Base-by-base conservation (phyloP, 2,329 filamentous ascomycete species). In the Ascochyta clinopodiicola region DNA sequence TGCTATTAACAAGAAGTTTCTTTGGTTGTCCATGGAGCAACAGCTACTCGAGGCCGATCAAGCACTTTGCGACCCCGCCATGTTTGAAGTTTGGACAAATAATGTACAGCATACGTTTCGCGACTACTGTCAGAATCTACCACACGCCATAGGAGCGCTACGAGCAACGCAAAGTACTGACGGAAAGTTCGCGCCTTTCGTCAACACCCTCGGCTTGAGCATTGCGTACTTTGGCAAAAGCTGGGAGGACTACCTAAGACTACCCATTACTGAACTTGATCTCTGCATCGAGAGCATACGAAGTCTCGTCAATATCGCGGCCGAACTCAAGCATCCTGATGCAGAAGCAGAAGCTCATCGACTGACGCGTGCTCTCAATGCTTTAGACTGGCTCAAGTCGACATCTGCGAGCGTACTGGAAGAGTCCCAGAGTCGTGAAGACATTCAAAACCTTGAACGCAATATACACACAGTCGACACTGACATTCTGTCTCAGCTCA, bases 171-270 rank as follows among this genome's bases (percentile, higher is more conserved):
- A 63, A 24, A 62, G 17, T 3, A 48, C 38, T 24, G 68, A 72
- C 38, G 21, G 51, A 1, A 69, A 63, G 8, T 74, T 74, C 43
- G 32, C 51, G 0, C 60, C 64, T 1, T 72, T 68, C 32, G 51
- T 73, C 34, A 64, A 61, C 15, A 67, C 66, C 1, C 52, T 73
- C 8, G 68, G 66, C 35, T 50, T 74, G 17, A 68, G 62, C 32
- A 54, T 63, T 9, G 54, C 58, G 6, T 69, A 63, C 44, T 64
- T 60, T 51, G 65, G 62, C 4, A 71, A 62, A 48, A 57, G 53
- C n/a, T 72, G 69, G 68, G 62, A 69, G 50, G 66, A 72, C 17
- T 70, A 67, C 45, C 37, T 72, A 4, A 53, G 38, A 19, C 43
- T 72, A 38, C 71, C 71, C 0, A 27, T 65, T 10, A 24, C 50